Evolutionary conservation across 2,329 filamentous ascomycete genomes (phyloP).

Genomic region (Dothiorella sarmentorum): DNA sequence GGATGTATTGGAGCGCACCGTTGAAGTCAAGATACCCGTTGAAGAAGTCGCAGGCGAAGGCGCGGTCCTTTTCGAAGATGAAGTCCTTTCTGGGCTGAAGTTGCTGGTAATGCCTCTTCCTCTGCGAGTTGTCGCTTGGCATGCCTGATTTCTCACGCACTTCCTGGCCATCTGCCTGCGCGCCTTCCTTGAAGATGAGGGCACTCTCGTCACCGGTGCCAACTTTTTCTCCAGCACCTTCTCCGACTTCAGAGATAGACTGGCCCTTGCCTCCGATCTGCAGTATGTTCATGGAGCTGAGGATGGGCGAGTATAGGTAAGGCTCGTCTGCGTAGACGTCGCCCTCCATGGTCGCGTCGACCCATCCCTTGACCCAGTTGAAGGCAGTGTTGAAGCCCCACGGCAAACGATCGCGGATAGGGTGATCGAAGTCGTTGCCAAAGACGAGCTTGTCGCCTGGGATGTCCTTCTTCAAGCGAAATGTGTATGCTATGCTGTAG

Average conservation of each 20-base stretch:
- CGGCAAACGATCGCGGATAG: slow-evolving; percentile 80
- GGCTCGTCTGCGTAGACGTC: slow-evolving; percentile 85
- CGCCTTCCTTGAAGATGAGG: slow-evolving; percentile 54
- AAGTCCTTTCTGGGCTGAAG: slow-evolving; percentile 55
- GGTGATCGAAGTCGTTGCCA: slow-evolving; percentile 91
- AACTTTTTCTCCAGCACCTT: slow-evolving; percentile 54
- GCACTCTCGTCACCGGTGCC: slow-evolving; percentile 64
- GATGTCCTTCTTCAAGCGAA: slow-evolving; percentile 68
- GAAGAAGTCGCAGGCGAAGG: slow-evolving; percentile 72
- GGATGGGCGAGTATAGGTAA: slow-evolving; percentile 77
- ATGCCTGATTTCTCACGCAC: slow-evolving; percentile 38
- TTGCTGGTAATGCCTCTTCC: slow-evolving; percentile 61
- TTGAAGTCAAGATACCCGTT: slow-evolving; percentile 92
- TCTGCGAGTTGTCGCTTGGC: slow-evolving; percentile 41
- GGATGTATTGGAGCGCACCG: slow-evolving; percentile 39
- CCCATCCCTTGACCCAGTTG: slow-evolving; percentile 81
- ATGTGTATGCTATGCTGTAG: slow-evolving; percentile 78
- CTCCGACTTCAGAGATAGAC: slow-evolving; percentile 40
- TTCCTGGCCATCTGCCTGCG: slow-evolving; percentile 43
- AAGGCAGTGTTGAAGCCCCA: slow-evolving; percentile 83
- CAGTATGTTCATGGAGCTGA: slow-evolving; percentile 76
- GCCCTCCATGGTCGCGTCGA: slow-evolving; percentile 87
- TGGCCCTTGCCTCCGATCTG: slow-evolving; percentile 54
- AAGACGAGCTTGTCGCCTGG: slow-evolving; percentile 75
- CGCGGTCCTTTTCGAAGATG: slow-evolving; percentile 58